Conservation (phyloP, 1,284 basidiomycete species). For the Leucoagaricus sp. region DNA sequence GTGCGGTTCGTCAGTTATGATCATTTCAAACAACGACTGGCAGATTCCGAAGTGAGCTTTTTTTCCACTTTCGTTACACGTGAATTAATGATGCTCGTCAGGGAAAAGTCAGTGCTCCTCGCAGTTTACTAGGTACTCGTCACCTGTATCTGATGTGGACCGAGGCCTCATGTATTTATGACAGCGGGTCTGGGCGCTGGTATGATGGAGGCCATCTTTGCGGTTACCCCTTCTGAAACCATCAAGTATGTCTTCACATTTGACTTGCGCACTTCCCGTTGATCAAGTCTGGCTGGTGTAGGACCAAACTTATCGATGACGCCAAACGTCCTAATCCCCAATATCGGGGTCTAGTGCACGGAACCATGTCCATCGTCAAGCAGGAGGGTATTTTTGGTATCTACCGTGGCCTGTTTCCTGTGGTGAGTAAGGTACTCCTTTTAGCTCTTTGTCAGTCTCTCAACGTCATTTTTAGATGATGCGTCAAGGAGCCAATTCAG, state of each 20-base stretch:
- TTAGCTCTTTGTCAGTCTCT: slow-evolving; percentile 3
- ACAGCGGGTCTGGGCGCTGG: slow-evolving; percentile 93
- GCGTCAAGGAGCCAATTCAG: slow-evolving; percentile 97
- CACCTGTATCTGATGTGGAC: background rate
- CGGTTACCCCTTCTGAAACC: slow-evolving; percentile 96
- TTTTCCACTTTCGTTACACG: background rate
- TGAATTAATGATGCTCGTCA: slow-evolving; percentile 30
- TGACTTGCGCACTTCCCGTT: background rate
- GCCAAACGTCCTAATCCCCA: slow-evolving; percentile 82
- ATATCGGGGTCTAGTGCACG: slow-evolving; percentile 89
- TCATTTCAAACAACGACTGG: slow-evolving; percentile 84
- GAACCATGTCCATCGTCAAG: slow-evolving; percentile 78
- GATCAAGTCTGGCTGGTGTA: slow-evolving; percentile 33
- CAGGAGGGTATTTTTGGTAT: slow-evolving; percentile 85
- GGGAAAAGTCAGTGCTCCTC: slow-evolving; percentile 88
- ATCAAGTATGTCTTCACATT: slow-evolving; percentile 77
- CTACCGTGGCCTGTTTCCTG: slow-evolving; percentile 93
- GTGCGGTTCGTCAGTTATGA: slow-evolving; percentile 97
- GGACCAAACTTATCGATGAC: slow-evolving; percentile 98
- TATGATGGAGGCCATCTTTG: slow-evolving; percentile 91
- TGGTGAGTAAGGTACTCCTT: slow-evolving; percentile 57
- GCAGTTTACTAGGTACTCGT: slow-evolving; percentile 75
- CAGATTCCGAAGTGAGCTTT: slow-evolving; percentile 73
- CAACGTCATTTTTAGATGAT: slow-evolving; percentile 71
- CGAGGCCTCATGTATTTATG: background rate